These are phyloP conservation scores for Vitis hybrid DNA, from an alignment of 177 flowering plant genomes.

Conservation along the genomic window DNA sequence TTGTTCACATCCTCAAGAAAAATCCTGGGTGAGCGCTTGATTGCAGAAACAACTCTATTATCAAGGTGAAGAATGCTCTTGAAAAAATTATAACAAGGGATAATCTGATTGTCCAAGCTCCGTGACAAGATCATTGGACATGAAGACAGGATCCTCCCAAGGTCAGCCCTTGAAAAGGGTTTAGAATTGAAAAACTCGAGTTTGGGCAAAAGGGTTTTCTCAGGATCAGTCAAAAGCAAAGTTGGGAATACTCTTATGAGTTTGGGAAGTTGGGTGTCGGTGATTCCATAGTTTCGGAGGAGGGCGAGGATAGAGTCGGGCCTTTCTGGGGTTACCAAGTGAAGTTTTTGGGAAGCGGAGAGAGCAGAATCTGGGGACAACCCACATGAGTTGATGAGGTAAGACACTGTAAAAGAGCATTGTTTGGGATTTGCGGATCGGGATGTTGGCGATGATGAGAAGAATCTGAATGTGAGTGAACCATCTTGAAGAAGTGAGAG, in stretches of 20 bases:
- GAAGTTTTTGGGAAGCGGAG: background rate
- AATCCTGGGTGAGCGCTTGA: background rate
- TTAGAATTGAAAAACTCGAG: slow-evolving; percentile 1
- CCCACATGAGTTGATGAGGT: slow-evolving; percentile 5
- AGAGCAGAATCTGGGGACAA: background rate
- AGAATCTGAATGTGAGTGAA: too few species aligned
- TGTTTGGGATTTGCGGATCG: too few species aligned
- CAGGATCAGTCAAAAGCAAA: slow-evolving; percentile 1
- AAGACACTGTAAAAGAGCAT: background rate
- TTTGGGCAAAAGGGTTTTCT: slow-evolving; percentile 9
- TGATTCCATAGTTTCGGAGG: background rate
- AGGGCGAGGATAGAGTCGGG: background rate
- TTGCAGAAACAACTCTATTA: background rate
- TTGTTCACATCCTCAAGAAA: background rate
- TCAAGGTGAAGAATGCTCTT: background rate
- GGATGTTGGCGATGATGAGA: too few species aligned
- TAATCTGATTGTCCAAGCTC: background rate
- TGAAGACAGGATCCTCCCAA: background rate
- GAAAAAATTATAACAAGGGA: background rate
- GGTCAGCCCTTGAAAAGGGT: background rate
- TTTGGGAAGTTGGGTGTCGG: background rate
- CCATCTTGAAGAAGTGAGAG: too few species aligned
- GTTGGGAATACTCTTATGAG: background rate
- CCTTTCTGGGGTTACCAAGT: background rate
- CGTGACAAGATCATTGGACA: background rate